A percentile compares a stretch with the other conserved stretches of the same genome.
These are phyloP conservation scores for Pythium dissimile DNA, from an alignment of 352 stramenopile genomes.

Conservation along the genomic window DNA sequence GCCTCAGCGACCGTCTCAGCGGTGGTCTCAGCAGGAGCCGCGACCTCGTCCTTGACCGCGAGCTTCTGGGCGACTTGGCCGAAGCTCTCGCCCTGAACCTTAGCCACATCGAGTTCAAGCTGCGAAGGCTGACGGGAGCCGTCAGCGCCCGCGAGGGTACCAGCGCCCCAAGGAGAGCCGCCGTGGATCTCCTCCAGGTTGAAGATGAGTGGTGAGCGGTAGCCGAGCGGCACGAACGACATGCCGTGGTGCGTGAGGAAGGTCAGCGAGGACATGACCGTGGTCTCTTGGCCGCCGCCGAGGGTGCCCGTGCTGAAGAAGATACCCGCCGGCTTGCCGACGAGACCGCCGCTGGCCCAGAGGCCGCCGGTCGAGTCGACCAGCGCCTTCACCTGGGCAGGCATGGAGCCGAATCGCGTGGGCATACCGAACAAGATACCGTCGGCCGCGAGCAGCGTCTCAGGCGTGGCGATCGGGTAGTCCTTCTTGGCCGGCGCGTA, in stretches of 20 bases:
- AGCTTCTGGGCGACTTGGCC: constrained; percentile 20
- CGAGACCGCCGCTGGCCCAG: constrained; percentile 76
- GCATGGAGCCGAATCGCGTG: constrained; percentile 77
- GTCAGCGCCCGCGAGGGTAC: constrained; percentile 78
- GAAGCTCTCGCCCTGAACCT: constrained; percentile 84
- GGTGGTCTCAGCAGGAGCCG: neutral
- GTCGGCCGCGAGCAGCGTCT: constrained; percentile 55
- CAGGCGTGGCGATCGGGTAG: constrained; percentile 46
- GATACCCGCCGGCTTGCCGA: constrained; percentile 85
- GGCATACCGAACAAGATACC: constrained; percentile 85
- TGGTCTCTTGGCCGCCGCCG: constrained; percentile 89
- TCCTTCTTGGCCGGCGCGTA: constrained; percentile 58
- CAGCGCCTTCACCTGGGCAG: constrained; percentile 89
- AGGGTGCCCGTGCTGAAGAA: constrained; percentile 85
- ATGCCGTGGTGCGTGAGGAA: constrained; percentile 90
- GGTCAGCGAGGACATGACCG: constrained; percentile 71
- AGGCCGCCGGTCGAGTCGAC: constrained; percentile 85
- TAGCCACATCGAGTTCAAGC: constrained; percentile 75
- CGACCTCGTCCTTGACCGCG: neutral
- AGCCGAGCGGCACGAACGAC: constrained; percentile 89
- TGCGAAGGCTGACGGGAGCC: constrained; percentile 76
- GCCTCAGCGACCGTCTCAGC: too few relatives aligned
- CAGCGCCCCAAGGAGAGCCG: constrained; percentile 75
- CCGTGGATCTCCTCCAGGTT: constrained; percentile 82
- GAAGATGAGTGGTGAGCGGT: constrained; percentile 54